Base-by-base conservation (phyloP, 202 grass and related monocot genomes). In the Setaria viridis region DNA sequence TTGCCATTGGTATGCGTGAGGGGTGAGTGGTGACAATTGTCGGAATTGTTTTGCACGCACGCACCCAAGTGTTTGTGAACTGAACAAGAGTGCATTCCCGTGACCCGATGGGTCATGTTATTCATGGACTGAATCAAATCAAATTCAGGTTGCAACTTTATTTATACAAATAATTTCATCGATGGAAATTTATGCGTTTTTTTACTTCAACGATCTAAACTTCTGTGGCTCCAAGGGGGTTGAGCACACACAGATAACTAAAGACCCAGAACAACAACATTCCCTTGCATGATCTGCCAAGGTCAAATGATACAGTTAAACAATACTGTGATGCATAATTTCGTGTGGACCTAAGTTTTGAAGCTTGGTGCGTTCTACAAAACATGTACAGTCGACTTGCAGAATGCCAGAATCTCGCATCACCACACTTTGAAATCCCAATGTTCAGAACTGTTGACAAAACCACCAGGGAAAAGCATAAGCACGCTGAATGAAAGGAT, bases 391-490 rank as follows among this genome's bases (percentile, higher is more conserved):
- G 6, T 72, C 46, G 32, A 57, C 65, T 78, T 73, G 89, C 25
- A 80, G 85, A 70, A 30, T 76, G 72, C 72, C 72, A 37, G 33
- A 89, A 77, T 87, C 74, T 87, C 55, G 85, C 47, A 70, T 91
- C 89, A 87, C 89, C 85, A 81, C 47, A 71, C 85, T 71, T 70
- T 41, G 81, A 76, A 91, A 91, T 91, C 85, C 89, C 85, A 91
- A 50, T 78, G 76, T 58, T 91, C 85, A 80, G 37, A 87, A 91
- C 89, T 91, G 85, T 91, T 70, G 74, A 30, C 76, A 91, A 87
- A 91, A 84, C 15, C 88, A 87, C 67, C 80, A 90, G 68, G 70
- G 11, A 70, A 90, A 75, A 69, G 46, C 51, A 83, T 90, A 84
- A 87, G 77, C 62, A 76, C 54, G 33, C 50, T 46, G 75, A 56